Evolutionary conservation across 306 rosid species (phyloP).

Genomic region (Gleditsia sinensis): DNA sequence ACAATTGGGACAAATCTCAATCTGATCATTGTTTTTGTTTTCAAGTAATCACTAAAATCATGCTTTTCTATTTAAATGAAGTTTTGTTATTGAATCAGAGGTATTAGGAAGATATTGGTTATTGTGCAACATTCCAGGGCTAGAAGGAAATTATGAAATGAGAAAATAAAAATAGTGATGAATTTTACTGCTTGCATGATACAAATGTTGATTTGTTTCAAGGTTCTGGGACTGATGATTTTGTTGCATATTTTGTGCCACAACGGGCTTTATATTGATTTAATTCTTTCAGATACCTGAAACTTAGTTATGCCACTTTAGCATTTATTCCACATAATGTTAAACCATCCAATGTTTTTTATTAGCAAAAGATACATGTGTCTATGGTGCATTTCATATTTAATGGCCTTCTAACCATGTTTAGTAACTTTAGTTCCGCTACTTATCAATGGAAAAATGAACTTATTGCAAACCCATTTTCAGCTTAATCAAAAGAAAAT

Average conservation of each 20-base stretch:
- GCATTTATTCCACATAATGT: slow-evolving; percentile 15
- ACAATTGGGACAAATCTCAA: neutral
- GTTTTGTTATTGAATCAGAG: neutral
- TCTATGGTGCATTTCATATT: neutral
- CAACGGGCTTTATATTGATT: slow-evolving; percentile 2
- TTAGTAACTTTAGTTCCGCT: neutral
- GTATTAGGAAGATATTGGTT: neutral
- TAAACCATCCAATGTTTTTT: neutral
- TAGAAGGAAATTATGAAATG: neutral
- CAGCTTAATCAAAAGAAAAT: neutral
- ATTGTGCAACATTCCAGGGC: neutral
- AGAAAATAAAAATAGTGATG: neutral
- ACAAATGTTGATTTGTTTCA: neutral
- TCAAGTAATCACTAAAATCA: neutral
- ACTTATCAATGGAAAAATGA: neutral
- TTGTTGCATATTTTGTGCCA: neutral
- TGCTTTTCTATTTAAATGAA: neutral
- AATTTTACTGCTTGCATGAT: neutral
- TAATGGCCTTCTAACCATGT: neutral
- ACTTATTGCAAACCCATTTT: neutral
- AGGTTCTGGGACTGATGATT: neutral
- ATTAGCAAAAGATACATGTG: neutral
- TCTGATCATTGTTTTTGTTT: neutral
- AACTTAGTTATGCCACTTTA: slow-evolving; percentile 22
- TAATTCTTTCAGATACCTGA: neutral